Conservation (phyloP, 768 basidiomycete genomes). For the Lentinula detonsa region DNA sequence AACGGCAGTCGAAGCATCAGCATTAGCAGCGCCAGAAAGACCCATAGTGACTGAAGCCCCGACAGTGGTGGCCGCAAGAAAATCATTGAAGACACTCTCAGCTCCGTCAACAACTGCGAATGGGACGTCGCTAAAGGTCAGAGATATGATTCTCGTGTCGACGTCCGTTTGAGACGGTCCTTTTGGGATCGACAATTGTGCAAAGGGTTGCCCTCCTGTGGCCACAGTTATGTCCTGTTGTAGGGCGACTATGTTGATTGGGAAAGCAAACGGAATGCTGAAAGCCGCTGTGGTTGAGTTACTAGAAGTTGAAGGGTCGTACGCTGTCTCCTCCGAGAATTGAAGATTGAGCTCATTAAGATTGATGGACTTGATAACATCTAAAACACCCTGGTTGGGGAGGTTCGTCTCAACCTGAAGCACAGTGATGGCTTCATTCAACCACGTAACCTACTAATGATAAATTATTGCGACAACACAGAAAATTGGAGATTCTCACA, state of each 20-base stretch:
- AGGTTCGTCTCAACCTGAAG: slow-evolving; percentile 53
- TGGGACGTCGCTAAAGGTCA: slow-evolving; percentile 54
- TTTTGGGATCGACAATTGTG: slow-evolving; percentile 53
- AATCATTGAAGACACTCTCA: slow-evolving; percentile 50
- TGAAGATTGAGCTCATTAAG: slow-evolving; percentile 54
- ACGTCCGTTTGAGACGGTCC: slow-evolving; percentile 56
- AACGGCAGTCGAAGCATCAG: slow-evolving; percentile 58
- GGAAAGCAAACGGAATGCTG: slow-evolving; percentile 64
- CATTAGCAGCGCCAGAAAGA: slow-evolving; percentile 49
- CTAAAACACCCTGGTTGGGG: slow-evolving; percentile 50
- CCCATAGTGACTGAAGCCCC: slow-evolving; percentile 37
- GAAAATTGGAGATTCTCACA: slow-evolving; percentile 25
- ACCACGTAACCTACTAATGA: slow-evolving; percentile 52
- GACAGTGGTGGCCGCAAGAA: slow-evolving; percentile 55
- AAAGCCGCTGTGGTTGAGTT: slow-evolving; percentile 58
- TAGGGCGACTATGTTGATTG: slow-evolving; percentile 57
- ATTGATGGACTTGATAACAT: slow-evolving; percentile 58
- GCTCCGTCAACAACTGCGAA: slow-evolving; percentile 47
- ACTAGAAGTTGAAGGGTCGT: slow-evolving; percentile 52
- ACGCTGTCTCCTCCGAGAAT: slow-evolving; percentile 55
- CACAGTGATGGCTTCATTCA: slow-evolving; percentile 64
- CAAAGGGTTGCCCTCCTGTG: slow-evolving; percentile 48
- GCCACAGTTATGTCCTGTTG: slow-evolving; percentile 54
- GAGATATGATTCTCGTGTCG: slow-evolving; percentile 50
- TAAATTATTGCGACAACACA: slow-evolving; percentile 7